These are phyloP conservation scores for Aspergillus transmontanensis DNA, from an alignment of 2,329 filamentous ascomycete genomes.

Conservation along the genomic window DNA sequence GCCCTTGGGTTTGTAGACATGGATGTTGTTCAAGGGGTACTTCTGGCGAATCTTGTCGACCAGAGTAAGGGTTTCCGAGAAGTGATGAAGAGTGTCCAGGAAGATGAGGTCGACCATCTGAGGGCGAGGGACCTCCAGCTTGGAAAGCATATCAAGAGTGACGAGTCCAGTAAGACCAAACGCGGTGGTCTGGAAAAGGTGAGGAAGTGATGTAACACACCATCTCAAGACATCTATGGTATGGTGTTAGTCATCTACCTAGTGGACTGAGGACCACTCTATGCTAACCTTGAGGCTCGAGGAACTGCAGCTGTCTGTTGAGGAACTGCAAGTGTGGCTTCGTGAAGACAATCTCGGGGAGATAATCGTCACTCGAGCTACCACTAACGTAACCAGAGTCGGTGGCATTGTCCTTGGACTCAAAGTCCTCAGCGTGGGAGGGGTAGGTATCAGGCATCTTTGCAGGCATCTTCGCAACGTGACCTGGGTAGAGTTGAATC, in stretches of 20 bases:
- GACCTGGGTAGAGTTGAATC: slow-evolving; percentile 1
- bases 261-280: slow-evolving; percentile 9
- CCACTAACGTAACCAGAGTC: slow-evolving; percentile 79
- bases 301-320: slow-evolving; percentile 83
- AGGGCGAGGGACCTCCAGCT: slow-evolving; percentile 51
- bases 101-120: slow-evolving; percentile 64
- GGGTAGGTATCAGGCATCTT: slow-evolving; percentile 41
- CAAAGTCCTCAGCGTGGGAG: slow-evolving; percentile 37
- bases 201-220: slow-evolving; percentile 87
- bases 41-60: slow-evolving; percentile 72
- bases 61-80: slow-evolving; percentile 73
- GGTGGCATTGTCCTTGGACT: slow-evolving; percentile 64
- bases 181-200: slow-evolving; percentile 83
- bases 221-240: slow-evolving; percentile 78
- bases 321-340: slow-evolving; percentile 85
- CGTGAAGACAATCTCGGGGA: slow-evolving; percentile 82
- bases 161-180: slow-evolving; percentile 81
- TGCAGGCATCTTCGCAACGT: slow-evolving; percentile 35
- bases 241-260: slow-evolving; percentile 15
- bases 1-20: slow-evolving; percentile 86
- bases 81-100: slow-evolving; percentile 83
- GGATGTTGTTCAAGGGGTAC: slow-evolving; percentile 79
- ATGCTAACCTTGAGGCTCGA: slow-evolving; percentile 71
- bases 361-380: slow-evolving; percentile 61
- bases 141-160: slow-evolving; percentile 71